Evolutionary conservation across 2,329 filamentous ascomycete species (phyloP).

Genomic region (Niveomyces coronatus): DNA sequence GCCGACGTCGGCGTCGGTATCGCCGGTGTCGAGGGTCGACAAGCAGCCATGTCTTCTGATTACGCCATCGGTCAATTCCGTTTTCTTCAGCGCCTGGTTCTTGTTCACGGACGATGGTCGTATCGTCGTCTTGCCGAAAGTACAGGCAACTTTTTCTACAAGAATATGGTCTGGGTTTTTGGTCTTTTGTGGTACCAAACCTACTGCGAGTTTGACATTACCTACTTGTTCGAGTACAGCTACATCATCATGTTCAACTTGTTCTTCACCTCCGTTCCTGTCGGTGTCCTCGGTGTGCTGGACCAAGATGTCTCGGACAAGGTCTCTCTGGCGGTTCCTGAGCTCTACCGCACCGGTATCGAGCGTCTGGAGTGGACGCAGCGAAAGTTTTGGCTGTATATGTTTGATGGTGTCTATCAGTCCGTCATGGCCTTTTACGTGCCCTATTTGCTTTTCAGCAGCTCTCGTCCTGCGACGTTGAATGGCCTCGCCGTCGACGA

Average conservation of each 20-base stretch:
- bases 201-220: constrained; percentile 91
- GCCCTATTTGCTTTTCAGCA: constrained; percentile 68
- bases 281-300: constrained; percentile 91
- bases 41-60: constrained; percentile 92
- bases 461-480: constrained; percentile 57
- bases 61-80: constrained; percentile 93
- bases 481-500: constrained; percentile 70
- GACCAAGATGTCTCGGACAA: constrained; percentile 95
- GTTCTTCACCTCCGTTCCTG: constrained; percentile 88
- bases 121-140: constrained; percentile 87
- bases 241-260: constrained; percentile 97
- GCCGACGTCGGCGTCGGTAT: constrained; percentile 95
- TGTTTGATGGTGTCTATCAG: constrained; percentile 91
- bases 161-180: constrained; percentile 98
- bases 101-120: constrained; percentile 93
- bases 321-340: constrained; percentile 86
- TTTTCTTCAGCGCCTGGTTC: constrained; percentile 71
- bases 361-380: constrained; percentile 96
- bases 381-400: constrained; percentile 92
- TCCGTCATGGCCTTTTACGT: constrained; percentile 90
- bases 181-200: constrained; percentile 96
- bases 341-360: constrained; percentile 91
- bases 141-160: constrained; percentile 99
- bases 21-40: constrained; percentile 81
- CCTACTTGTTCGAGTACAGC: constrained; percentile 94